Evolutionary conservation across 352 stramenopile species (phyloP), one percentile per base, ranked within the genome.

Genomic region (Chrysophaeum taylorii): DNA sequence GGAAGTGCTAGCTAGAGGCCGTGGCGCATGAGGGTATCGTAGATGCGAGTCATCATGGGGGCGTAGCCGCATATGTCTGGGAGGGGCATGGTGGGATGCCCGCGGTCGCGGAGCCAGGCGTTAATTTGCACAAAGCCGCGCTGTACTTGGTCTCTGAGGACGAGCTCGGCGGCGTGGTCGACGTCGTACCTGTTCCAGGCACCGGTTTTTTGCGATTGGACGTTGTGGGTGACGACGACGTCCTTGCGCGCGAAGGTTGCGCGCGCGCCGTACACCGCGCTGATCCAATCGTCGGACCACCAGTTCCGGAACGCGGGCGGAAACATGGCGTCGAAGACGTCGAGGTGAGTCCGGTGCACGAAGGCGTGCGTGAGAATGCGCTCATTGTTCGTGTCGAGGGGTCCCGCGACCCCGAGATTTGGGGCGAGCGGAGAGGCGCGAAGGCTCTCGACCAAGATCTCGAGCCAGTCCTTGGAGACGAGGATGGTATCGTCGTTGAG

Each of bases 281-380:
- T 74, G 43, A 79, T 79, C 75, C 75, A 79, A 45, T 79, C 75
- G 69, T 79, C 75, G 9, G 72, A 78, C 75, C 75, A 79, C 75
- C 75, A 79, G 61, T 79, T 79, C 37, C 68, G 52, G 61, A 79
- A 79, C 4, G 68, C 37, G 9, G 50, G 15, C 4, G 75, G 75
- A 43, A 79, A 79, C 33, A 71, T 70, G 23, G 63, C 45, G 14
- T 70, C 72, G 61, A 79, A 79, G 2, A 79, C 60, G 5, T 73
- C 57, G 45, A 72, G 35, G 29, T 71, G 48, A 0, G 53, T 73
- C 64, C 69, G 63, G 69, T 79, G 75, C 7, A 79, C 75, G 27
- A 79, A 79, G 36, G 64, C 63, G 67, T 79, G 75, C 25, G 75
- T 79, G 12, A 79, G 72, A 18, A 79, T 79, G 29, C 72, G 70